Conservation (phyloP, 257 asterid genomes). For the Nicotiana benthamiana region DNA sequence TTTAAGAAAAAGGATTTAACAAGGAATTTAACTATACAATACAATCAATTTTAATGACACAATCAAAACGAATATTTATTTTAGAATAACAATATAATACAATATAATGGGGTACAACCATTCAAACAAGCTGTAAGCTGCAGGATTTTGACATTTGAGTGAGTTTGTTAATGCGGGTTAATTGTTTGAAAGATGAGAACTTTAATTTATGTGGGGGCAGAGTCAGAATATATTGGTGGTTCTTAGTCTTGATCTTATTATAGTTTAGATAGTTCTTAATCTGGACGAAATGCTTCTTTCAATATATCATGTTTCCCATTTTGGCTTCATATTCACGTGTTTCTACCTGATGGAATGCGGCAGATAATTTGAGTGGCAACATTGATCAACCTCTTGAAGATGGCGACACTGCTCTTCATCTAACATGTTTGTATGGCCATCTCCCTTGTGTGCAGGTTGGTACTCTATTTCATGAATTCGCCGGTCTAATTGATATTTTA, state of each 20-base stretch:
- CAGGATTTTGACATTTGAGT: no score
- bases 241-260: not conserved
- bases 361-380: constrained; percentile 61
- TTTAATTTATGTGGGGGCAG: not conserved
- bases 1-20: no score
- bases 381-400: no score
- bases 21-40: no score
- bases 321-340: constrained; percentile 11
- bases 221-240: not conserved
- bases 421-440: constrained; percentile 86
- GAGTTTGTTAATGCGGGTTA: not conserved
- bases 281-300: not conserved
- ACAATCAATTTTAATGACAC: no score
- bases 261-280: not conserved
- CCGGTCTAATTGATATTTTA: not conserved
- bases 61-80: no score
- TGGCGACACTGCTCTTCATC: no score
- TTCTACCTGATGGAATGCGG: constrained; percentile 1
- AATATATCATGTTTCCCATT: not conserved
- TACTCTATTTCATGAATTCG: not conserved
- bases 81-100: no score
- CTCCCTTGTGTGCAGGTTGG: constrained; percentile 73
- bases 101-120: no score
- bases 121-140: no score
- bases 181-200: not conserved